Evolutionary conservation across 176 grass and related monocot genomes (phyloP), one percentile per base, ranked within the genome.

Genomic region (Phragmites australis): DNA sequence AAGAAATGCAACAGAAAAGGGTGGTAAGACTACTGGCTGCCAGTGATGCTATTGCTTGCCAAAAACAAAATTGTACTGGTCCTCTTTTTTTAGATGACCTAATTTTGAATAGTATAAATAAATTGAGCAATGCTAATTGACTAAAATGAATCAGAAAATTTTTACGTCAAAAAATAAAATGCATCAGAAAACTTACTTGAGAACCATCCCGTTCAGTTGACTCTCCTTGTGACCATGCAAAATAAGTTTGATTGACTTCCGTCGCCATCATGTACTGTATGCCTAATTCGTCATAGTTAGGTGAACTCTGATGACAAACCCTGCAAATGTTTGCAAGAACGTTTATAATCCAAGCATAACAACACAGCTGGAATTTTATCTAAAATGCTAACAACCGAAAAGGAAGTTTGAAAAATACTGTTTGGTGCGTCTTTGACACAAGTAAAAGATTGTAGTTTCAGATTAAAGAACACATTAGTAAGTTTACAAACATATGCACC

Each of bases 221-320:
- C 81, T 94, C 89, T 76, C 83, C 92, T 65, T 97, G 92, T n/a
- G 90, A 87, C 92, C 92, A 94, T 37, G 85, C 74, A 78, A 94
- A 89, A 87, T 83, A 98, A 39, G 91, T 85, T 83, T 93, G 83
- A 83, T 98, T 87, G 67, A 94, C 86, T 78, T 94, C 88, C 3
- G 88, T 89, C 0, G 83, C 87, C 92, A 93, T 93, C 69, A 67
- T 70, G 71, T 83, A 43, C 11, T 23, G 13, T 13, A 19, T 19
- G 43, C 4, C 79, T 82, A 90, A 34, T 75, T 78, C 31, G 53
- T 75, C 53, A 70, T 69, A 70, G 41, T 68, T 82, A 32, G n/a
- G 74, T 21, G 14, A 51, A 78, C 34, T 73, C 23, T 3, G 4
- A n/a, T 50, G 10, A 29, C 42, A 73, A 63, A 76, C 19, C 61